phyloP scores from a whole-genome alignment of 208 protist genomes.

The Leishmania aethiopica region DNA sequence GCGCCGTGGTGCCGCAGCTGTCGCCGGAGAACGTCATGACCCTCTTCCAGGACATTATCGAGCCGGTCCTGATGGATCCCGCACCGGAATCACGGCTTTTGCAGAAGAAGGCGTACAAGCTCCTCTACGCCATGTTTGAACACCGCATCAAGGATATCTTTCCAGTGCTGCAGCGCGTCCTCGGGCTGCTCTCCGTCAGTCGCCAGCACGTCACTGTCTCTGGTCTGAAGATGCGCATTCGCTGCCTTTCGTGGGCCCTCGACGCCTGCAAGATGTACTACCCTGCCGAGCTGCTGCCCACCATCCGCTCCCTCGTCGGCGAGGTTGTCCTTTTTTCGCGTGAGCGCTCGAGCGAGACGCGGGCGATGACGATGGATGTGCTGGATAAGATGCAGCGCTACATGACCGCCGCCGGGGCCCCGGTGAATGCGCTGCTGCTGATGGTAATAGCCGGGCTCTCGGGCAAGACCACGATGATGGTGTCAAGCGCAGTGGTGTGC shows the following conservation, averaged over 20 bases:
- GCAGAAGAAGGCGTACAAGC: slow-evolving; percentile 93
- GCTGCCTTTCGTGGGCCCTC: slow-evolving; percentile 84
- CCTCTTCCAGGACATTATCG: slow-evolving; percentile 79
- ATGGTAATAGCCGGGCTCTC: slow-evolving; percentile 79
- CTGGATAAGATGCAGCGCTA: slow-evolving; percentile 91
- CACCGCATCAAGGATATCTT: slow-evolving; percentile 81
- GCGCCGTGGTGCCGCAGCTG: slow-evolving; percentile 76
- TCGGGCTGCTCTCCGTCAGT: slow-evolving; percentile 72
- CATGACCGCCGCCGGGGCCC: slow-evolving; percentile 49
- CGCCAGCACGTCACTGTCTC: slow-evolving; percentile 84
- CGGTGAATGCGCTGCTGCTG: slow-evolving; percentile 74
- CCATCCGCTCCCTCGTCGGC: slow-evolving; percentile 59
- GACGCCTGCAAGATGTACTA: slow-evolving; percentile 91
- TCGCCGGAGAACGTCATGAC: slow-evolving; percentile 54
- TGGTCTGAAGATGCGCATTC: slow-evolving; percentile 87
- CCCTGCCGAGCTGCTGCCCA: slow-evolving; percentile 58
- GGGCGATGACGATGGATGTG: slow-evolving; percentile 82
- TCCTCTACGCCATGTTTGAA: slow-evolving; percentile 87
- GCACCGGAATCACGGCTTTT: slow-evolving; percentile 74
- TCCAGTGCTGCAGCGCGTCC: slow-evolving; percentile 66
- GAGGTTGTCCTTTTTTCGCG: slow-evolving; percentile 83
- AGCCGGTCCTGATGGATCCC: slow-evolving; percentile 83
- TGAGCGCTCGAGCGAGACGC: slow-evolving; percentile 79
- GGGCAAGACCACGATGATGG: slow-evolving; percentile 74
- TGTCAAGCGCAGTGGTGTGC: slow-evolving; percentile 81